Percentiles rank a stretch among this genome's conserved stretches.
Conservation (phyloP, 2,329 filamentous ascomycete genomes). For the Trichoderma sp. region DNA sequence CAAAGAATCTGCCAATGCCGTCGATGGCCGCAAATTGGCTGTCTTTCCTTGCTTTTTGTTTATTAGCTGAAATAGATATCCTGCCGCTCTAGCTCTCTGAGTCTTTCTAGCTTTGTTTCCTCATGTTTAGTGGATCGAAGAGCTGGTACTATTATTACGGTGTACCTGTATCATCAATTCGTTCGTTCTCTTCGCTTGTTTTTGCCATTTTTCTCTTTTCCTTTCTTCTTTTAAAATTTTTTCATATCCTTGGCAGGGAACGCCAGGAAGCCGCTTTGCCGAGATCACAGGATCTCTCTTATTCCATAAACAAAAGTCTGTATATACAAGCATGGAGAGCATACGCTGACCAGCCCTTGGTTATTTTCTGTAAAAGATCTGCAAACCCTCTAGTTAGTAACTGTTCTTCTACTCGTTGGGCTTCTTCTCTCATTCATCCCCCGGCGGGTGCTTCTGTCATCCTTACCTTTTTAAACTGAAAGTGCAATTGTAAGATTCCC, state of each 20-base stretch:
- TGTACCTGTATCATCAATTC: neutral
- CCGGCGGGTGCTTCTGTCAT: neutral
- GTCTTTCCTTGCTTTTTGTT: constrained; percentile 1
- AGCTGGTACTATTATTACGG: neutral
- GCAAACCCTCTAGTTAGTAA: constrained; percentile 29
- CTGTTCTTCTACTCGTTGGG: neutral
- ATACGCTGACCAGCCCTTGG: neutral
- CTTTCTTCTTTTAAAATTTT: neutral
- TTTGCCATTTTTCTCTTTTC: neutral
- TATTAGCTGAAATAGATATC: neutral
- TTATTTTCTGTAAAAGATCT: constrained; percentile 61
- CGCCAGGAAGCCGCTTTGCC: neutral
- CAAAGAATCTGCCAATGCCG: neutral
- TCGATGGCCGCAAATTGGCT: neutral
- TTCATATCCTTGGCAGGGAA: neutral
- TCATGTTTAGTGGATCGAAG: neutral
- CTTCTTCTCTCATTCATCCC: neutral
- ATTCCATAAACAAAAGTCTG: neutral
- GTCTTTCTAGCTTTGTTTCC: constrained; percentile 3
- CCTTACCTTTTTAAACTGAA: constrained; percentile 94
- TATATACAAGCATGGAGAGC: neutral
- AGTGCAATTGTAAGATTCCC: constrained; percentile 95
- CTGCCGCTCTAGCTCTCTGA: neutral
- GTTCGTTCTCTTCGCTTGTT: neutral
- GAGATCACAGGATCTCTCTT: neutral